Percentiles rank a stretch among this genome's conserved stretches.
phyloP scores from a whole-genome alignment of 179 eudicot species.

The Camellia oleifera region DNA sequence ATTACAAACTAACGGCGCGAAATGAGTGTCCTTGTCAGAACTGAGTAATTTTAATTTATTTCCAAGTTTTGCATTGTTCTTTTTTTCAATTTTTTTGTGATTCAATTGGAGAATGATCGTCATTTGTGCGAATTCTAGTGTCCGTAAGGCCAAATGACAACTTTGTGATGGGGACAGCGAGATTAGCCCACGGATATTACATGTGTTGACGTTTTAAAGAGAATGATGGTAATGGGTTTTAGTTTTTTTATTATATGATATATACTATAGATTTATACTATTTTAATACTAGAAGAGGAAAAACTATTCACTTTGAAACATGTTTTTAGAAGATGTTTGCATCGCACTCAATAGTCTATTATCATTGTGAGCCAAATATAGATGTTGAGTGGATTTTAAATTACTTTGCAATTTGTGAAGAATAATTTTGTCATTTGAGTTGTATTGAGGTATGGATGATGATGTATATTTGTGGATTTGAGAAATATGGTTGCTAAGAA shows the following conservation, averaged over 20 bases:
- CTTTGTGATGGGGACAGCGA: not conserved
- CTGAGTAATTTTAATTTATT: not conserved
- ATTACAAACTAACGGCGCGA: not conserved
- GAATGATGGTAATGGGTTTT: no score
- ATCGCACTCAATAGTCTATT: not conserved
- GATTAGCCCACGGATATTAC: no score
- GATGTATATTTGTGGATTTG: not conserved
- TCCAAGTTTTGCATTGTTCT: not conserved
- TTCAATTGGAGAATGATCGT: not conserved
- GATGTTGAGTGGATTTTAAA: not conserved
- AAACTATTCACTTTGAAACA: not conserved
- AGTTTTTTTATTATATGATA: not conserved
- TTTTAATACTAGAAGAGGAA: not conserved
- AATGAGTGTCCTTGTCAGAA: not conserved
- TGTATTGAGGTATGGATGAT: not conserved
- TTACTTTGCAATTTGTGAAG: not conserved
- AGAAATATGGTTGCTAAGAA: slow-evolving; percentile 1
- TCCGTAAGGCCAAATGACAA: not conserved
- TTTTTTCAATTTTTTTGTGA: not conserved
- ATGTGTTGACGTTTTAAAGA: no score
- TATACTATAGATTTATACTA: not conserved
- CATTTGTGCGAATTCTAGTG: not conserved
- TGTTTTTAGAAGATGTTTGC: not conserved
- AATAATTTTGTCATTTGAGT: slow-evolving; percentile 1
- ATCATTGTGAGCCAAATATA: not conserved